Conservation (phyloP, 345 rosid genomes). For the Lumnitzera racemosa region DNA sequence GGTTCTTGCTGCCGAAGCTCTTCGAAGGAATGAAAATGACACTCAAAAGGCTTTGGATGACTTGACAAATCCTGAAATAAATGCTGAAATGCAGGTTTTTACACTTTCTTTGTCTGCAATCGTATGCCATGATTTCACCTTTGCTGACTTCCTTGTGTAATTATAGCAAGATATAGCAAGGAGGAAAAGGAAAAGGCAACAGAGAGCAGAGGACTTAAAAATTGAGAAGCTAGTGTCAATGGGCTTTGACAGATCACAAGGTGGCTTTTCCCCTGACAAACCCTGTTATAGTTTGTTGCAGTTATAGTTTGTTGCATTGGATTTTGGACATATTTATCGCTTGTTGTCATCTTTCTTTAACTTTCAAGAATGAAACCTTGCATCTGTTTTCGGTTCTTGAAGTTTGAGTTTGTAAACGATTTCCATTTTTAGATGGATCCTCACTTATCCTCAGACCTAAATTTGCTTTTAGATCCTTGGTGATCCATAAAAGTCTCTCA, state of each 20-base stretch:
- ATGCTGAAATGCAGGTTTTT: slow-evolving; percentile 57
- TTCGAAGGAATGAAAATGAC: slow-evolving; percentile 83
- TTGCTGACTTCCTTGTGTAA: slow-evolving; percentile 9
- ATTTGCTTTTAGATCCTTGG: too few relatives aligned
- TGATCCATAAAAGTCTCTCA: too few relatives aligned
- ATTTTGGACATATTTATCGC: too few relatives aligned
- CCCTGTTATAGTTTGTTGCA: background rate
- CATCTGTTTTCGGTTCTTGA: too few relatives aligned
- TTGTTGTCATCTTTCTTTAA: too few relatives aligned
- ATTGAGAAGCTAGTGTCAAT: slow-evolving; percentile 63
- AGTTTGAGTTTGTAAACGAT: too few relatives aligned
- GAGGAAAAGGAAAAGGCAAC: slow-evolving; percentile 58
- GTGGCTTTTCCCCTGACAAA: slow-evolving; percentile 18
- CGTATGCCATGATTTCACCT: too few relatives aligned
- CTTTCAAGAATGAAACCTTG: too few relatives aligned
- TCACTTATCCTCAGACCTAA: too few relatives aligned
- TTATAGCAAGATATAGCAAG: slow-evolving; percentile 58
- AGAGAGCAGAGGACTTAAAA: slow-evolving; percentile 18
- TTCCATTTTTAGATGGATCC: too few relatives aligned
- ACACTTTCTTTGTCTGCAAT: background rate
- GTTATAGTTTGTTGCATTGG: background rate
- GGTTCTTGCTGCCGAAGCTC: slow-evolving; percentile 85
- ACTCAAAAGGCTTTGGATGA: slow-evolving; percentile 77
- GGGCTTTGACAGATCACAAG: slow-evolving; percentile 85
- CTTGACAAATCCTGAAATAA: slow-evolving; percentile 64